A percentile compares a stretch with the other conserved stretches of the same genome.
Evolutionary conservation across 176 grass and related monocot species (phyloP).

Genomic region (Hordeum marinum): DNA sequence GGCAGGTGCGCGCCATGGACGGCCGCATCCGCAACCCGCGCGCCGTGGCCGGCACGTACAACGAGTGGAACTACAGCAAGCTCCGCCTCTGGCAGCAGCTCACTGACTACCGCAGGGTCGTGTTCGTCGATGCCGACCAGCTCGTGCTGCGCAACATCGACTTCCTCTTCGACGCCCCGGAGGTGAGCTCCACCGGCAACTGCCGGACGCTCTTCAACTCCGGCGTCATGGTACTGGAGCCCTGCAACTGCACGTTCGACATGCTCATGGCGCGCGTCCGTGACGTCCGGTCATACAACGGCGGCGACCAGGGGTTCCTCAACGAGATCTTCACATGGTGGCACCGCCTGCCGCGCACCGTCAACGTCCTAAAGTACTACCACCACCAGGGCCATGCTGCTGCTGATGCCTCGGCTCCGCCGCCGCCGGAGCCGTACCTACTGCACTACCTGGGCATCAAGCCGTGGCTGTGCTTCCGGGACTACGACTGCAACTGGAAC

Average conservation of each 20-base stretch:
- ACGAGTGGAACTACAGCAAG: slow-evolving; percentile 94
- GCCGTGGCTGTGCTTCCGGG: slow-evolving; percentile 69
- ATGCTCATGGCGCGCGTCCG: slow-evolving; percentile 49
- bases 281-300: slow-evolving; percentile 50
- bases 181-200: slow-evolving; percentile 61
- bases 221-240: slow-evolving; percentile 73
- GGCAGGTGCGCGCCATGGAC: slow-evolving; percentile 42
- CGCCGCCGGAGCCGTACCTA: slow-evolving; percentile 23
- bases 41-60: slow-evolving; percentile 47
- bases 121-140: slow-evolving; percentile 78
- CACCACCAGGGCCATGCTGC: background rate
- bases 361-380: slow-evolving; percentile 59
- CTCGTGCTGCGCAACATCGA: slow-evolving; percentile 62
- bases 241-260: slow-evolving; percentile 65
- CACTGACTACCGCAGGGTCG: slow-evolving; percentile 61
- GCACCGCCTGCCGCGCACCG: slow-evolving; percentile 44
- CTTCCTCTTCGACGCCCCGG: slow-evolving; percentile 45
- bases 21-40: slow-evolving; percentile 64
- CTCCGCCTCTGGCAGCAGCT: slow-evolving; percentile 92
- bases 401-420: background rate
- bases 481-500: slow-evolving; percentile 88
- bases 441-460: slow-evolving; percentile 72
- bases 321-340: slow-evolving; percentile 66
- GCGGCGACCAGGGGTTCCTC: slow-evolving; percentile 60
- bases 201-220: slow-evolving; percentile 60